Evolutionary conservation across 257 asterid species (phyloP), one percentile per base, ranked within the genome.

Genomic region (Linderniella brevidens): DNA sequence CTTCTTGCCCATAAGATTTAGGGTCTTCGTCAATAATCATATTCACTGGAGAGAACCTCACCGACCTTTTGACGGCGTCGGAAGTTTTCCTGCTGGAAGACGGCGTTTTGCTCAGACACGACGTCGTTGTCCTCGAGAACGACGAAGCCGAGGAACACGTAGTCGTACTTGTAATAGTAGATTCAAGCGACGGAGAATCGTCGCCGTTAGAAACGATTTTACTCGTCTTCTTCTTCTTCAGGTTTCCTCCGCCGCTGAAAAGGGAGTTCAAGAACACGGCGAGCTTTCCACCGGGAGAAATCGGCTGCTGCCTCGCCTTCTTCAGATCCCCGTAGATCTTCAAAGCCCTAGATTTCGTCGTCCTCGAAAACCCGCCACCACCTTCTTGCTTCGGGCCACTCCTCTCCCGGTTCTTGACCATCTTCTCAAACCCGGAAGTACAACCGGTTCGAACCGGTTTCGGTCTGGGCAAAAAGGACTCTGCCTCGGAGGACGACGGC

Each of bases 301-400:
- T 77, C 39, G 96, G 96, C 61, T 86, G n/a, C n/a, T n/a, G n/a
- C n/a, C n/a, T n/a, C n/a, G n/a, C n/a, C n/a, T n/a, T 81, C 85
- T 79, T 86, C 71, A 86, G 49, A 15, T 82, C 90, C 49, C 81
- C 75, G 59, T 78, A 86, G 49, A 86, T 70, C 68, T 82, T 86
- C 56, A 76, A 68, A 25, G 96, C 94, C 29, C 74, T 77, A 1
- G 93, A 73, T 19, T 70, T 82, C 56, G 83, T 82, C 56, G 83
- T 69, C 61, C 69, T 85, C 25, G 58, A 50, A 51, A 76, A 79
- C 40, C 83, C 71, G 50, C 80, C n/a, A n/a, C 32, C 32, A 3
- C 32, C 32, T 25, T 25, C 77, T 29, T 68, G 3, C 32, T 25
- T 25, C 32, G 32, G 32, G 32, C 32, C 32, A 3, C 32, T 3